Evolutionary conservation across 108 stramenopile species (phyloP).

Genomic region (Asterionellopsis glacialis): DNA sequence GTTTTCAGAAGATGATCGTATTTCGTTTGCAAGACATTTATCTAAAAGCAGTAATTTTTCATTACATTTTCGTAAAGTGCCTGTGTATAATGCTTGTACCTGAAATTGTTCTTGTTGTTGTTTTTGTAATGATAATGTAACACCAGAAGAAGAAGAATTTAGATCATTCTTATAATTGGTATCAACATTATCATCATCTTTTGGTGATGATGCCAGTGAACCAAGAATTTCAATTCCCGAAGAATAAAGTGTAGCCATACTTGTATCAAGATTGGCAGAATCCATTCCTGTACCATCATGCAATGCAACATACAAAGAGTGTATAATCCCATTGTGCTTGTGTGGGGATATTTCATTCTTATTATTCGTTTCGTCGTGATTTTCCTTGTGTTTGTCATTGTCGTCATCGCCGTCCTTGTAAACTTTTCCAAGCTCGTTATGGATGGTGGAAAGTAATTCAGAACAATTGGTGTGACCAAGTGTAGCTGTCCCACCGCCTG

Average conservation of each 20-base stretch:
- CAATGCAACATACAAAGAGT: conserved; percentile 43
- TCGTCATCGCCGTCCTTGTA: background rate
- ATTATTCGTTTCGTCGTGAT: background rate
- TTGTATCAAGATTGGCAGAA: conserved; percentile 19
- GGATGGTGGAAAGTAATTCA: conserved; percentile 32
- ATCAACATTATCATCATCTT: background rate
- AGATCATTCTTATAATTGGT: background rate
- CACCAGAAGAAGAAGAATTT: too few species aligned
- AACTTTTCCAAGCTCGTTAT: conserved; percentile 24
- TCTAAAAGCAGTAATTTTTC: conserved; percentile 19
- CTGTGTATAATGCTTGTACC: conserved; percentile 13
- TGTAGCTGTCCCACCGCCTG: conserved; percentile 57
- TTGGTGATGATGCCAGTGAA: background rate
- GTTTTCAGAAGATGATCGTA: conserved; percentile 6
- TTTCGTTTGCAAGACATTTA: conserved; percentile 9
- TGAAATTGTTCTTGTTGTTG: background rate
- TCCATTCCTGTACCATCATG: conserved; percentile 41
- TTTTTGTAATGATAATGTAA: background rate
- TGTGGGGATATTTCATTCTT: background rate
- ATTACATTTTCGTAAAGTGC: conserved; percentile 34
- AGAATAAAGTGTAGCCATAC: conserved; percentile 23
- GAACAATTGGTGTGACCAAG: conserved; percentile 44
- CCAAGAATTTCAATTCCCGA: conserved; percentile 6
- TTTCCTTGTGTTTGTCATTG: background rate
- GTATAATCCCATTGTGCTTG: conserved; percentile 5